Conservation (phyloP, 2,329 filamentous ascomycete species). For the Xylariaceae sp. region DNA sequence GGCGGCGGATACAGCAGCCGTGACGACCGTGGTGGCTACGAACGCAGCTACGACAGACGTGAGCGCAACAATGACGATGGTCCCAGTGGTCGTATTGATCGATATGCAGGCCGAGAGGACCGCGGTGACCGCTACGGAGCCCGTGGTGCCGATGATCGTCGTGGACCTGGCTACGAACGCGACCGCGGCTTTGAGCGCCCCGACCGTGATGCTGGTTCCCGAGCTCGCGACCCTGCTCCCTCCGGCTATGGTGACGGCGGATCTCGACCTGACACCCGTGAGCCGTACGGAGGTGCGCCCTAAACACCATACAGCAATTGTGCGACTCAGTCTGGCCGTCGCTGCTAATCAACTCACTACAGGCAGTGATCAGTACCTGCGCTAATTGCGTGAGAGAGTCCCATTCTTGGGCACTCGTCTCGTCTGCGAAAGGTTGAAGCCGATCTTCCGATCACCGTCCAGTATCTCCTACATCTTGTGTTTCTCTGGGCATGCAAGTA, state of each 20-base stretch:
- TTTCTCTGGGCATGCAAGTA: slow-evolving; percentile 21
- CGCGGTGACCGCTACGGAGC: slow-evolving; percentile 20
- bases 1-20: slow-evolving; percentile 20
- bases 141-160: slow-evolving; percentile 17
- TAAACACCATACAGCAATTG: slow-evolving; percentile 13
- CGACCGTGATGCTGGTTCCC: slow-evolving; percentile 32
- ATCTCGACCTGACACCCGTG: slow-evolving; percentile 33
- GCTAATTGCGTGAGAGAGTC: slow-evolving; percentile 10
- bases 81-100: slow-evolving; percentile 20
- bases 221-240: slow-evolving; percentile 32
- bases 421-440: slow-evolving; percentile 11
- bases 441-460: slow-evolving; percentile 12
- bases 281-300: slow-evolving; percentile 34
- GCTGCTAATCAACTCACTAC: slow-evolving; percentile 18
- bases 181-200: slow-evolving; percentile 18
- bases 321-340: slow-evolving; percentile 12
- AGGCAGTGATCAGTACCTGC: slow-evolving; percentile 15
- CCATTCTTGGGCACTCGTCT: slow-evolving; percentile 1
- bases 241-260: slow-evolving; percentile 34
- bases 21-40: slow-evolving; percentile 36
- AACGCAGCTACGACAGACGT: slow-evolving; percentile 42
- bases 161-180: slow-evolving; percentile 11
- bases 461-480: slow-evolving; percentile 16
- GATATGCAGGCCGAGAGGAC: slow-evolving; percentile 20
- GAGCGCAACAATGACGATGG: slow-evolving; percentile 29